Evolutionary conservation across 2,329 filamentous ascomycete species (phyloP).

Genomic region (Beauveria caledonica): DNA sequence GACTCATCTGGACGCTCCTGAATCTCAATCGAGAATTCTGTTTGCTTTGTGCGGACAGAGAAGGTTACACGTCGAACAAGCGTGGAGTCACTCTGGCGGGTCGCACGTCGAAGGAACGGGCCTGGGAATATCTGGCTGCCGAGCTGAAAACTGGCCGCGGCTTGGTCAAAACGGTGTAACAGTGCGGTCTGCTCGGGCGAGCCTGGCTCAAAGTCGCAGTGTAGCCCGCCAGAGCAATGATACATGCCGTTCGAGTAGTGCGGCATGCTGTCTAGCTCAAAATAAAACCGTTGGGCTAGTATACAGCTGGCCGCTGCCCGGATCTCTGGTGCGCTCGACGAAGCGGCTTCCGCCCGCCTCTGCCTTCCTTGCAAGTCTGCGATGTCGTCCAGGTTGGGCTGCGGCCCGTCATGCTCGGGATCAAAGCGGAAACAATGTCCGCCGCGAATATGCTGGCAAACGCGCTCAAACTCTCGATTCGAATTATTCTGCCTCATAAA

Average conservation of each 20-base stretch:
- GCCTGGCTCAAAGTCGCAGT: background rate
- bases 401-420: background rate
- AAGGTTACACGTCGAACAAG: background rate
- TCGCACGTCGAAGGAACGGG: background rate
- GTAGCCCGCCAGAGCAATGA: background rate
- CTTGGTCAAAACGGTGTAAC: background rate
- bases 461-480: background rate
- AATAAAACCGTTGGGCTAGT: background rate
- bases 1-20: background rate
- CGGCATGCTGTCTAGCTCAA: background rate
- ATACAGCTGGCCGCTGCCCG: background rate
- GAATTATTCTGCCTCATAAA: background rate
- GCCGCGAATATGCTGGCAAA: background rate
- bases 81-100: background rate
- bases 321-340: background rate
- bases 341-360: background rate
- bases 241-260: background rate
- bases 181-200: background rate
- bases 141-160: background rate
- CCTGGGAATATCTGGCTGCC: background rate
- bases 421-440: background rate
- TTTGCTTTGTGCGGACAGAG: background rate
- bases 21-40: background rate
- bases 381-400: background rate
- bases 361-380: background rate